Conservation (phyloP, 1,139 yeast species). For the Magnusiomyces suaveolens region DNA sequence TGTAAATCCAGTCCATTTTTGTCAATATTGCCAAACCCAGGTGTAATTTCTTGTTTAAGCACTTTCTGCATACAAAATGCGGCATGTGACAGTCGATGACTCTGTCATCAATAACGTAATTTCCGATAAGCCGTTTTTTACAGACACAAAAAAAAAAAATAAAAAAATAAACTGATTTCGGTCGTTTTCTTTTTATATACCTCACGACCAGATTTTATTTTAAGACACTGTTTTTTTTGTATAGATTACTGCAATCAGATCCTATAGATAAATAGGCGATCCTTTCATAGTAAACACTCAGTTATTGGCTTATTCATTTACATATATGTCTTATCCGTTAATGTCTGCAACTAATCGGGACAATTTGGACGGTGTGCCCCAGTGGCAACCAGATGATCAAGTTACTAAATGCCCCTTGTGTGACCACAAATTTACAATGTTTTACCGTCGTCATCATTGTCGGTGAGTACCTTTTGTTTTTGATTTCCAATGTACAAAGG, state of each 20-base stretch:
- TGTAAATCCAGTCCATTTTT: background rate
- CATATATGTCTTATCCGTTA: conserved; percentile 8
- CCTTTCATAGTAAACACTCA: too few relatives aligned
- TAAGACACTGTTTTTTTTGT: too few relatives aligned
- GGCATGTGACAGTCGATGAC: background rate
- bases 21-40: background rate
- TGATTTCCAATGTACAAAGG: too few relatives aligned
- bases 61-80: background rate
- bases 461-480: too few relatives aligned
- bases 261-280: too few relatives aligned
- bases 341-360: conserved; percentile 5
- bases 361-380: conserved; percentile 33
- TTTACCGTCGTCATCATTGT: conserved; percentile 85
- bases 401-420: conserved; percentile 58
- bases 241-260: too few relatives aligned
- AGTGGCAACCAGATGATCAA: conserved; percentile 74
- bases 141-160: too few relatives aligned
- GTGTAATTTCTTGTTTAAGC: background rate
- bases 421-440: conserved; percentile 45
- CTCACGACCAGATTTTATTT: too few relatives aligned
- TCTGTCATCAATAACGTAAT: background rate
- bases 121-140: background rate
- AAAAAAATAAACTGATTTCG: too few relatives aligned
- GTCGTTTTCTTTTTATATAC: too few relatives aligned
- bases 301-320: too few relatives aligned